Base-by-base conservation (phyloP, 805 yeast species). In the Priceomyces melissophilus region DNA sequence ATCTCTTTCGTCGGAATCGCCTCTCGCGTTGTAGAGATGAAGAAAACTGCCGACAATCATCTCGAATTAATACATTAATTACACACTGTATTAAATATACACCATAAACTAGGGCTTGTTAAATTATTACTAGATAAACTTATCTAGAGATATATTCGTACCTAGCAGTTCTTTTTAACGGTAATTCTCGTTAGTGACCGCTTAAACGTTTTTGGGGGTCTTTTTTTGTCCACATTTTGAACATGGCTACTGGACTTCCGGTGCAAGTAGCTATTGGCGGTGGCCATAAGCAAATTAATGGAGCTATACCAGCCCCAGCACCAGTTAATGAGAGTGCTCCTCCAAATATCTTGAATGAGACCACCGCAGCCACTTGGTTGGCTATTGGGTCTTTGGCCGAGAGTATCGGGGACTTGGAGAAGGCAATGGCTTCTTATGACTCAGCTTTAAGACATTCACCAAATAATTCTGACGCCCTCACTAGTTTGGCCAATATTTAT, bases 351-450 rank as follows among this genome's bases (percentile, higher is more conserved):
- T 49, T 66, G 28, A 41, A 61, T 46, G 67, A 75, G 58, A 81
- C 87, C 37, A 82, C 87, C 16, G 81, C 87, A 1, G 84, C 83
- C 40, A 84, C 96, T 3, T 89, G 96, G 96, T 67, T 86, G 36
- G 89, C 95, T 13, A 79, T 88, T 41, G 96, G 96, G 14, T 78
- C 87, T 7, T 73, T 89, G 48, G 96, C 98, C 15, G 97, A 91
- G 60, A 72, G 87, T 38, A 69, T 93, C 44, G 95, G 91, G 14
- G 95, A 90, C 55, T 82, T 81, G 39, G 96, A 90, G 50, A 79
- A 87, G 50, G 98, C 98, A 4, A 82, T 88, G 30, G 79, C 81
- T 50, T 88, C 96, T 25, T 89, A 87, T 57, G 96, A 93, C 55
- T 76, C 88, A 15, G 95, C 96, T 8, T 71, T 93, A 45, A 79